Base-by-base conservation (phyloP, 2,329 filamentous ascomycete genomes). In the Alternaria sp. region DNA sequence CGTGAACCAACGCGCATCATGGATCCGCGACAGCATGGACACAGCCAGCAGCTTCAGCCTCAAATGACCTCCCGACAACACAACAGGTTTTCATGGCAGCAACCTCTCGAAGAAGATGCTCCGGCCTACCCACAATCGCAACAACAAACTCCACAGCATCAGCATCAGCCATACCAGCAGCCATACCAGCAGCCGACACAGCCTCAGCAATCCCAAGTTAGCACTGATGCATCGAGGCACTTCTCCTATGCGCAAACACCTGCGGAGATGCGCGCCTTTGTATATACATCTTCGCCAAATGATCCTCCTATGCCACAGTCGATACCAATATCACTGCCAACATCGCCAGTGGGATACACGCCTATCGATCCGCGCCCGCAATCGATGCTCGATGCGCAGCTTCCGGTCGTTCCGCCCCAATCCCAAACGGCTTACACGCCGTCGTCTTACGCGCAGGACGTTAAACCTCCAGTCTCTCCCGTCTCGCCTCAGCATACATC, bases 231-330 rank as follows among this genome's bases (percentile, higher is more conserved):
- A 8, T 62, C 66, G 41, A 63, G 76, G 63, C 73, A 67, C 49
- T 77, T 77, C 54, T 78, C 75, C 4, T 78, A 77, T 64, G 72
- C 74, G 41, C 73, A 75, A 34, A 78, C 76, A 18, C 77, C 77
- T 7, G 65, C 75, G 12, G 75, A 77, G 57, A 72, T 71, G 59
- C 69, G 72, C 42, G 73, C 63, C 38, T 64, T 65, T 53, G 65
- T 70, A 42, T 73, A 72, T 42, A 65, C 67, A 26, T 68, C 70
- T 2, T 73, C 68, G 38, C 67, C 69, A 5, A 67, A 59, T 32
- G 71, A 72, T 24, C 71, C 73, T 44, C 68, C 71, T 9, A 55
- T 68, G 52, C 72, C 71, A 22, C 67, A 67, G 22, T 65, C 59
- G 46, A 60, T 65, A 11, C 61, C 54, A 16, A 69, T 57, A 59